Conservation (phyloP, 208 protist genomes). For the Tritrichomonas foetus region DNA sequence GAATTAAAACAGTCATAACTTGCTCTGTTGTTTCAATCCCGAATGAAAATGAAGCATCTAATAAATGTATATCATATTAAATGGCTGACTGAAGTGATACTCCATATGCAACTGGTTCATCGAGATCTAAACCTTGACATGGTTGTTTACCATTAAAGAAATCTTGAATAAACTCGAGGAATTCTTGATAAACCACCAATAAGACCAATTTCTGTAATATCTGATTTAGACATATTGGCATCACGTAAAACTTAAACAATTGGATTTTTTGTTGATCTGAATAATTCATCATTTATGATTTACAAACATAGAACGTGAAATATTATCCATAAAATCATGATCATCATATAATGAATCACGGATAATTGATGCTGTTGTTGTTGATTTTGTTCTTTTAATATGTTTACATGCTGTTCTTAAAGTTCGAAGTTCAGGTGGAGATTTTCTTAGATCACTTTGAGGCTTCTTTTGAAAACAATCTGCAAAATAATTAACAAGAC, state of each 20-base stretch:
- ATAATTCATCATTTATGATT: slow-evolving; percentile 76
- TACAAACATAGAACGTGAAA: slow-evolving; percentile 96
- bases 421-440: slow-evolving; percentile 58
- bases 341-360: slow-evolving; percentile 88
- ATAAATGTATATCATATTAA: slow-evolving; percentile 55
- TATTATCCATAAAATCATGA: slow-evolving; percentile 80
- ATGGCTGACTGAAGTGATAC: slow-evolving; percentile 92
- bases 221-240: slow-evolving; percentile 76
- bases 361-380: slow-evolving; percentile 72
- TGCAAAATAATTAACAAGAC: slow-evolving; percentile 77
- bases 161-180: slow-evolving; percentile 63
- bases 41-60: slow-evolving; percentile 52
- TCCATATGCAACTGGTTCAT: slow-evolving; percentile 95
- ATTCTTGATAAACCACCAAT: slow-evolving; percentile 43
- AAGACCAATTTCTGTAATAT: slow-evolving; percentile 63
- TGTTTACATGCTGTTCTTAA: slow-evolving; percentile 71
- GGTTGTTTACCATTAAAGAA: slow-evolving; percentile 83
- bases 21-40: slow-evolving; percentile 62
- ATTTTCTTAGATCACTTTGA: neutral
- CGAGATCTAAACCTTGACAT: slow-evolving; percentile 68
- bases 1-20: slow-evolving; percentile 82
- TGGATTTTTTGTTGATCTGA: slow-evolving; percentile 75
- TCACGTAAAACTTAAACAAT: slow-evolving; percentile 85
- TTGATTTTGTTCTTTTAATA: slow-evolving; percentile 78
- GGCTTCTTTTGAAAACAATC: slow-evolving; percentile 83